Conservation (phyloP, 140 eudicot genomes). For the Flaveria floridana region DNA sequence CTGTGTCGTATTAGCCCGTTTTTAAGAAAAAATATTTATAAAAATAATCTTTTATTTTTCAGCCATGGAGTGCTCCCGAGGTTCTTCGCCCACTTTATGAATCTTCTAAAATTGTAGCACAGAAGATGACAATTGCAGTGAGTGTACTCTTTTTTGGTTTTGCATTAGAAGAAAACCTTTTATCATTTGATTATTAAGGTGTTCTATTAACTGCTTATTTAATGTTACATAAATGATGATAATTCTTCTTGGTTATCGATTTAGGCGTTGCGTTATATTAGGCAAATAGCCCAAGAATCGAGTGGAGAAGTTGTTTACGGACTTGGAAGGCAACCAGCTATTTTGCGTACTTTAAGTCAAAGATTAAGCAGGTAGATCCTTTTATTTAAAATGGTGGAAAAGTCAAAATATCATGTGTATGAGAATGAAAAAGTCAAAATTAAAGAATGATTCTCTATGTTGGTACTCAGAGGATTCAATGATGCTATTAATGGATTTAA, state of each 20-base stretch:
- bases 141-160: constrained; percentile 26
- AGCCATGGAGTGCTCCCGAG: constrained; percentile 97
- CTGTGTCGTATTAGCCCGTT: background rate
- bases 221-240: background rate
- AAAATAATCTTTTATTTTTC: constrained; percentile 7
- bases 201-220: background rate
- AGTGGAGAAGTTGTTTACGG: constrained; percentile 92
- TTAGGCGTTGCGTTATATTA: constrained; percentile 77
- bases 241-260: constrained; percentile 4
- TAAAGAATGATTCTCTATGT: background rate
- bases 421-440: background rate
- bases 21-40: background rate
- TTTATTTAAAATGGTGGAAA: background rate
- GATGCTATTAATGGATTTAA: constrained; percentile 89
- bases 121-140: constrained; percentile 84
- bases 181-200: background rate
- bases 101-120: constrained; percentile 85
- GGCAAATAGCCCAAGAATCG: constrained; percentile 95
- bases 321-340: constrained; percentile 95
- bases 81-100: constrained; percentile 88
- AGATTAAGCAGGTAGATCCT: constrained; percentile 71
- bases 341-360: constrained; percentile 91
- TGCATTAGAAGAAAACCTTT: background rate
- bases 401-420: background rate
- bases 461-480: constrained; percentile 69